phyloP scores from a whole-genome alignment of 345 rosid genomes.

The Citropsis articulata region DNA sequence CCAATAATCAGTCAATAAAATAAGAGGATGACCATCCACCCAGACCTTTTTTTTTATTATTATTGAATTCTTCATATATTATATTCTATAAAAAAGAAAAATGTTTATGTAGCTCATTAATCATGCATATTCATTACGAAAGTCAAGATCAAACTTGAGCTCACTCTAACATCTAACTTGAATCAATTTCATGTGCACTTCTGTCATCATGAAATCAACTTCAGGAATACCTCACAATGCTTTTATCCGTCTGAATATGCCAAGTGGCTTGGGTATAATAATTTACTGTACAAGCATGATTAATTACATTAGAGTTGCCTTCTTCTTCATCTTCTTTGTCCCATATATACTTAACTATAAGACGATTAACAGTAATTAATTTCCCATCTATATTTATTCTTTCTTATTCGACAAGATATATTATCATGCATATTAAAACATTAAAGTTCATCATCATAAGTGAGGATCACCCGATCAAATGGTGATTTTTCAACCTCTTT shows the following conservation, averaged over 20 bases:
- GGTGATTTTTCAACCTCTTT: not conserved
- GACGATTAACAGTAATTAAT: too few species aligned
- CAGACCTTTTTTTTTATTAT: too few species aligned
- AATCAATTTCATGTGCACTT: conserved; percentile 16
- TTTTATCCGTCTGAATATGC: not conserved
- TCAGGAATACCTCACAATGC: not conserved
- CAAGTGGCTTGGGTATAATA: not conserved
- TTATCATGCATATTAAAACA: too few species aligned
- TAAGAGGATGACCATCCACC: not conserved
- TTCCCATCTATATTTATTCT: too few species aligned
- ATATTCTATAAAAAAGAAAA: too few species aligned
- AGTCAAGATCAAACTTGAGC: not conserved
- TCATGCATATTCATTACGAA: not conserved
- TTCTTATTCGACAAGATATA: too few species aligned
- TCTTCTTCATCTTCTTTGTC: too few species aligned
- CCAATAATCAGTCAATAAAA: too few species aligned
- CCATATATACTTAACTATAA: too few species aligned
- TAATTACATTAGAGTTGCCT: not conserved
- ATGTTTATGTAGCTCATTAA: not conserved
- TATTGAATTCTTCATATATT: too few species aligned
- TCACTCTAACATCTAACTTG: not conserved
- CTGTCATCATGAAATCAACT: conserved; percentile 8
- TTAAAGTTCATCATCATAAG: not conserved
- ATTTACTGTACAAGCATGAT: not conserved
- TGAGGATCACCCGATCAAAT: not conserved